Evolutionary conservation across 2,329 filamentous ascomycete species (phyloP).

Genomic region (Tolypocladium amazonense): DNA sequence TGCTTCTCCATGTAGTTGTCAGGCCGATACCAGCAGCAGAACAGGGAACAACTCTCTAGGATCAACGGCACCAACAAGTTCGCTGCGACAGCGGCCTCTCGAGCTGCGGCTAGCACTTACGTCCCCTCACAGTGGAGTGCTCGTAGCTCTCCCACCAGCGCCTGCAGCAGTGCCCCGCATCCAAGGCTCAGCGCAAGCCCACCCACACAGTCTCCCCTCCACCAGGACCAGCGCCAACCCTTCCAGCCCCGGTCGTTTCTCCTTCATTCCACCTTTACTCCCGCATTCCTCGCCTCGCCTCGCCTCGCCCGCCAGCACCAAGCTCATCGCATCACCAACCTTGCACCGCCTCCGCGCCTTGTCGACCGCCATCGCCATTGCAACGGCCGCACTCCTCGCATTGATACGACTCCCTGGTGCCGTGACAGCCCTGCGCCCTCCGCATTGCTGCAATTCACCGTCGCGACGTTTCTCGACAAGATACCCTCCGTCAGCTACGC

Average conservation of each 20-base stretch:
- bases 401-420: background rate
- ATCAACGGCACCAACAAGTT: background rate
- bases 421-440: background rate
- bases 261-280: constrained; percentile 3
- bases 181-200: constrained; percentile 1
- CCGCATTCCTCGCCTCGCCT: constrained; percentile 1
- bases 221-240: background rate
- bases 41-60: background rate
- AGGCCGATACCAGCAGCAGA: background rate
- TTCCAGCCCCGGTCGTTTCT: background rate
- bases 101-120: background rate
- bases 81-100: background rate
- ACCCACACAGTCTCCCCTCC: background rate
- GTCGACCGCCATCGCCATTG: background rate
- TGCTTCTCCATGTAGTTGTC: background rate
- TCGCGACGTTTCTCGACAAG: background rate
- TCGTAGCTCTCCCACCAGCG: background rate
- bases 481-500: background rate
- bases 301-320: background rate
- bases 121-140: background rate
- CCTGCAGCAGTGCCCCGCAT: background rate
- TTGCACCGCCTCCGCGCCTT: background rate
- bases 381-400: background rate
- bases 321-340: background rate
- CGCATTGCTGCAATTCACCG: background rate